phyloP scores from a whole-genome alignment of 129 eudicot genomes.

The Dittrichia graveolens region DNA sequence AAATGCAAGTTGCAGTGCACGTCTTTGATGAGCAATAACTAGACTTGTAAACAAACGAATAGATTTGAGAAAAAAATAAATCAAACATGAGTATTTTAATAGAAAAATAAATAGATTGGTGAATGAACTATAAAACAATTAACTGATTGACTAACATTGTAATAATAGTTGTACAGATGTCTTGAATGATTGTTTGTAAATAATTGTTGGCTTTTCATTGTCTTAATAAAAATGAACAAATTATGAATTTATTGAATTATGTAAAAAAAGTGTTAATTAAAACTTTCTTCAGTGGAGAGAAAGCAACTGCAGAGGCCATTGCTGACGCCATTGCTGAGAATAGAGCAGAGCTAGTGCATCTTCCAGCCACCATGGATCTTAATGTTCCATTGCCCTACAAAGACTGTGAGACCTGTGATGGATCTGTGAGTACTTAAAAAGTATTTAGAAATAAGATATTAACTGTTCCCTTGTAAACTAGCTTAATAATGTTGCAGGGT shows the following conservation, averaged over 20 bases:
- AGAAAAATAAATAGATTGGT: no score
- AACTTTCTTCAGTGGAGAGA: slow-evolving; percentile 64
- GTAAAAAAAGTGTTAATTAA: background rate
- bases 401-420: slow-evolving; percentile 92
- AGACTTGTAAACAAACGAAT: background rate
- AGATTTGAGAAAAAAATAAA: no score
- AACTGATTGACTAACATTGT: no score
- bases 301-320: slow-evolving; percentile 80
- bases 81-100: no score
- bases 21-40: background rate
- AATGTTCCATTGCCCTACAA: slow-evolving; percentile 81
- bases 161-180: no score
- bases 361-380: slow-evolving; percentile 74
- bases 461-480: slow-evolving; percentile 10
- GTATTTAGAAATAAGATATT: background rate
- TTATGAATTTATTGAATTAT: no score
- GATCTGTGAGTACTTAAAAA: slow-evolving; percentile 64
- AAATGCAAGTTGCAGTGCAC: background rate
- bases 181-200: no score
- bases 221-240: no score
- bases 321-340: slow-evolving; percentile 84
- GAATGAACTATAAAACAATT: no score
- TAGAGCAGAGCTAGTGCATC: slow-evolving; percentile 85
- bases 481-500: slow-evolving; percentile 59
- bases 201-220: no score